A percentile compares a stretch with the other conserved stretches of the same genome.
Conservation (phyloP, 495 filamentous ascomycete species). For the Annulohypoxylon moriforme region DNA sequence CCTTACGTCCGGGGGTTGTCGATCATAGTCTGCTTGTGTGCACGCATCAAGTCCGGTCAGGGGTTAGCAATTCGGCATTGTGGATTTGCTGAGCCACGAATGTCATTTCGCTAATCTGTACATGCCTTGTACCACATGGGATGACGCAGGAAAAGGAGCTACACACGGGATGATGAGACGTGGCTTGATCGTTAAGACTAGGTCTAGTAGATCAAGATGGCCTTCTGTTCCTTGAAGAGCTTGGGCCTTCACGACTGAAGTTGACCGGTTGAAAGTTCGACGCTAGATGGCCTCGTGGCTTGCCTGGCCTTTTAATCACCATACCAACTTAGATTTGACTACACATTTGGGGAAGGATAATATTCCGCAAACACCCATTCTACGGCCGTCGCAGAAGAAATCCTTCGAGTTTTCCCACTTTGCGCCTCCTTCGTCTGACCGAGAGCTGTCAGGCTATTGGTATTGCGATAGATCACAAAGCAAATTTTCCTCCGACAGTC, state of each 20-base stretch:
- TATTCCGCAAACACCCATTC: slow-evolving; percentile 27
- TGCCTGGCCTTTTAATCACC: slow-evolving; percentile 24
- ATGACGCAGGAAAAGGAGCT: slow-evolving; percentile 40
- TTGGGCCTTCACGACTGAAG: slow-evolving; percentile 10
- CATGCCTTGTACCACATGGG: slow-evolving; percentile 37
- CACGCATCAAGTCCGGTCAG: slow-evolving; percentile 24
- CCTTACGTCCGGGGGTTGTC: slow-evolving; percentile 41
- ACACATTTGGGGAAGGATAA: slow-evolving; percentile 23
- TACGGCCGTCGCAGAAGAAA: slow-evolving; percentile 12
- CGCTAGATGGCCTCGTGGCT: slow-evolving; percentile 23
- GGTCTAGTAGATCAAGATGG: slow-evolving; percentile 37
- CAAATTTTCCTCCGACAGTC: slow-evolving; percentile 7
- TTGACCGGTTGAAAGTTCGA: slow-evolving; percentile 13
- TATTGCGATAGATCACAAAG: slow-evolving; percentile 30
- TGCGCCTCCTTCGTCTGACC: slow-evolving; percentile 21
- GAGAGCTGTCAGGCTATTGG: slow-evolving; percentile 25
- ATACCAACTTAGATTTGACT: slow-evolving; percentile 34
- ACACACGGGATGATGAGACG: slow-evolving; percentile 43
- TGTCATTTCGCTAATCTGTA: slow-evolving; percentile 47
- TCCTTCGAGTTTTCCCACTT: slow-evolving; percentile 12
- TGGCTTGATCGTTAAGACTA: slow-evolving; percentile 41
- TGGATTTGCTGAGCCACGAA: slow-evolving; percentile 42
- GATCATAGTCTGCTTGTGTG: slow-evolving; percentile 28
- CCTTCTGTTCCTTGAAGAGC: slow-evolving; percentile 13
- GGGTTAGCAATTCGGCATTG: slow-evolving; percentile 36